phyloP scores from a whole-genome alignment of 768 basidiomycete genomes.

The Kwoniella heveanensis region DNA sequence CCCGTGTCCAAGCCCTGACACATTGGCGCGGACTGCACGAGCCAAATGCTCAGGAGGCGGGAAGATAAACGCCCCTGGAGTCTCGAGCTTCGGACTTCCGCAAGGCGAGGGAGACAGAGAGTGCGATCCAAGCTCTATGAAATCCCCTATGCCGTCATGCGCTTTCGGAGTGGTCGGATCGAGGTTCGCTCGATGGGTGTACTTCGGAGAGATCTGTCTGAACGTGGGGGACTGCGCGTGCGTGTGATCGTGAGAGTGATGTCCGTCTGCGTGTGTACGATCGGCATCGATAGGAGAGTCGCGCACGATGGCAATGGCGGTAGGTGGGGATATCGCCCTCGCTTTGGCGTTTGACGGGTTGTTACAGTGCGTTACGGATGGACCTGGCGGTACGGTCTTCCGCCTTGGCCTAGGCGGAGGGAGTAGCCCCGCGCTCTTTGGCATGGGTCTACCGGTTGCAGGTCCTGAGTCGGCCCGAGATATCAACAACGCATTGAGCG shows the following conservation, averaged over 20 bases:
- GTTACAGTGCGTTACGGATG: neutral
- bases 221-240: neutral
- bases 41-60: neutral
- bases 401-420: constrained; percentile 14
- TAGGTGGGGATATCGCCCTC: neutral
- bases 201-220: constrained; percentile 4
- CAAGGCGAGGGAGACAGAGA: neutral
- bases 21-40: too few species aligned
- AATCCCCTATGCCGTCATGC: constrained; percentile 8
- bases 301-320: neutral
- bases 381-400: neutral
- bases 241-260: neutral
- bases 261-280: neutral
- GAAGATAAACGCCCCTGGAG: constrained; percentile 4
- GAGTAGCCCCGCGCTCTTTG: constrained; percentile 9
- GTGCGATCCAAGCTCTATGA: constrained; percentile 3
- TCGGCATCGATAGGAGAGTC: constrained; percentile 1
- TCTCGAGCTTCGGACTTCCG: constrained; percentile 4
- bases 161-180: neutral
- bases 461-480: neutral
- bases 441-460: neutral
- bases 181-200: neutral
- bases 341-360: neutral
- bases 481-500: constrained; percentile 1
- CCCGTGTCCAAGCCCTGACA: neutral